Evolutionary conservation across 768 basidiomycete species (phyloP), one percentile per base, ranked within the genome.

Genomic region (Leccinum barrowsii): DNA sequence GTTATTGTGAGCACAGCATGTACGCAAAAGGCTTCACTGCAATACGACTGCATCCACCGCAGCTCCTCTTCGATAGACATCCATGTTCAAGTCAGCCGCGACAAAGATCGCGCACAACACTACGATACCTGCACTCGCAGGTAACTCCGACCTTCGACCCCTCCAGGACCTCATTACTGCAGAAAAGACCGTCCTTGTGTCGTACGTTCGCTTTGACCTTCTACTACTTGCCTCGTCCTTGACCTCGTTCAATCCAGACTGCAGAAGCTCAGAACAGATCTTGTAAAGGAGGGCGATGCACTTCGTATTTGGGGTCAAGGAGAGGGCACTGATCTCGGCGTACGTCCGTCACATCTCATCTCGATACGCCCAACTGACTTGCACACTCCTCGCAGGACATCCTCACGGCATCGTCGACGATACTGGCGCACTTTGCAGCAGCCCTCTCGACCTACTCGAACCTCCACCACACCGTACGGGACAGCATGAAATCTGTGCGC

Each of bases 71-170:
- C 50, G 58, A 51, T 55, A 54, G 40, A 67, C 54, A 40, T 59
- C 55, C 57, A 92, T 92, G 90, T 90, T 92, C 79, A 88, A 80
- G 75, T 80, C 78, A 15, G 87, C 87, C 32, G 87, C 89, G 64
- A 84, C 87, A 37, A 92, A 86, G 74, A 82, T 96, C 71, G 94
- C 94, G 2, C 94, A 96, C 73, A 94, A 92, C 67, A 86, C 92
- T 1, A 89, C 90, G 4, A 76, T 94, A 6, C 89, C 93, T 46
- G 78, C 84, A 0, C 73, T 92, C 10, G 76, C 78, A 17, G 82
- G 82, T 1, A 94, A 92, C 70, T 85, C 86, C 65, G 94, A 95
- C 70, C 74, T 94, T 4, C 76, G 87, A 26, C 84, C 86, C 0
- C 76, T 97, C 7, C 94, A 97, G 69, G 93, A 94, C 67, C 79